Base-by-base conservation (phyloP, 768 basidiomycete species). In the Suillus subalutaceus region DNA sequence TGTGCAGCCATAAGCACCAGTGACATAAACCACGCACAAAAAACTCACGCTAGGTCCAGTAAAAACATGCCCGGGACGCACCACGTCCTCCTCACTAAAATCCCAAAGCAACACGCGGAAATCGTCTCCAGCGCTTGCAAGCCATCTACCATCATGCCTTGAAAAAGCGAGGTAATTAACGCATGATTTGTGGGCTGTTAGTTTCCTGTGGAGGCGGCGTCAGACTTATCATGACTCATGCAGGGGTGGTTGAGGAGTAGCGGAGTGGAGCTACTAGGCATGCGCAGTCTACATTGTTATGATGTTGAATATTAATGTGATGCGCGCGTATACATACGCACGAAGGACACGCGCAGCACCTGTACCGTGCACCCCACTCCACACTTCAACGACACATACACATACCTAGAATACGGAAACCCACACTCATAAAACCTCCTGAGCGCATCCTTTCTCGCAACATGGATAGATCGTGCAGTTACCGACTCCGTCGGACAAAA, bases 81-180 rank as follows among this genome's bases (percentile, higher is more conserved):
- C 72, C 48, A 88, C 74, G 63, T 88, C 80, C 9, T 88, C 86
- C 69, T 88, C 85, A 68, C 90, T 79, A 67, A 90, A 86, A 71
- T 91, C 87, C 90, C 90, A 91, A 20, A 91, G 75, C 69, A 81
- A 80, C 44, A 90, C 79, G 15, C 79, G 74, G 8, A 83, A 76
- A 75, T 91, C 89, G 74, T 91, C 90, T 41, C 90, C 90, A 37
- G 88, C 90, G 70, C 86, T 89, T 3, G 88, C 89, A 48, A 91
- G 73, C 78, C 87, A 89, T 64, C 85, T 80, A 2, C 87, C 88
- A 40, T 85, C 83, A 9, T 81, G 75, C n/a, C 83, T 83, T 2
- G 89, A 90, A 66, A 90, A 90, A 1, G 81, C 73, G 20, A 91
- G 81, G 13, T 83, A 83, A 72, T 91, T 91, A 53, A 91, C 84